phyloP scores from a whole-genome alignment of 2,329 filamentous ascomycete species.

The Coleophoma eucalyptorum region DNA sequence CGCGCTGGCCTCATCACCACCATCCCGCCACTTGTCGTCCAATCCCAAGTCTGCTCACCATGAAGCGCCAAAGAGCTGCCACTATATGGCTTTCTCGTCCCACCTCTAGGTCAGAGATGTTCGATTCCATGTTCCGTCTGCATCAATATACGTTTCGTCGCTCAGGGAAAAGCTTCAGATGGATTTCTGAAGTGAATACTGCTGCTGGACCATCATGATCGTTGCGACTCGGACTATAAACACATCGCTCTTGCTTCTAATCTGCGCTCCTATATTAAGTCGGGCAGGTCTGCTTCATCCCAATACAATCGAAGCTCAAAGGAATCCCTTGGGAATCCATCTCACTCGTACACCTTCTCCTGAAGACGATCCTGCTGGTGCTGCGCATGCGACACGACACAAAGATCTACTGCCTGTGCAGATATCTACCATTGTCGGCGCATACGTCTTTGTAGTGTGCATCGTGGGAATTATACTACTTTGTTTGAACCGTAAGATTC shows the following conservation, averaged over 20 bases:
- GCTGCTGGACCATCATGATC: constrained; percentile 1
- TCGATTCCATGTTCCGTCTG: constrained; percentile 19
- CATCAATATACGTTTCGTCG: constrained; percentile 24
- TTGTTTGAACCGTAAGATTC: constrained; percentile 52
- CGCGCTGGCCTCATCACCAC: background rate
- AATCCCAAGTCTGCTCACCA: background rate
- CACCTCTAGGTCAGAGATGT: constrained; percentile 8
- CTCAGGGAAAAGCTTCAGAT: constrained; percentile 10
- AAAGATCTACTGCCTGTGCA: constrained; percentile 70
- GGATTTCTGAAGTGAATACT: constrained; percentile 11
- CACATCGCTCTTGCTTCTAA: constrained; percentile 7
- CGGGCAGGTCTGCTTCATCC: constrained; percentile 12
- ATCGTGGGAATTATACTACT: constrained; percentile 67
- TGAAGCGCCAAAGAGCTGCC: background rate
- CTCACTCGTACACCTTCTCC: constrained; percentile 54
- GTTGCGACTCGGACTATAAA: constrained; percentile 15
- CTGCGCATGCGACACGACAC: constrained; percentile 56
- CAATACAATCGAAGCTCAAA: constrained; percentile 8
- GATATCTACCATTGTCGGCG: constrained; percentile 77
- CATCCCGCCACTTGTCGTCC: background rate
- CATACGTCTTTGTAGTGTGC: constrained; percentile 75
- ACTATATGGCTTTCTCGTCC: constrained; percentile 21
- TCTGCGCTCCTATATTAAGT: constrained; percentile 8
- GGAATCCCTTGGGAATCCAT: constrained; percentile 34
- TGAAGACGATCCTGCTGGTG: constrained; percentile 56